A percentile compares a stretch with the other conserved stretches of the same genome.
phyloP scores from a whole-genome alignment of 805 yeast genomes.

The Nakazawaea wickerhamii region DNA sequence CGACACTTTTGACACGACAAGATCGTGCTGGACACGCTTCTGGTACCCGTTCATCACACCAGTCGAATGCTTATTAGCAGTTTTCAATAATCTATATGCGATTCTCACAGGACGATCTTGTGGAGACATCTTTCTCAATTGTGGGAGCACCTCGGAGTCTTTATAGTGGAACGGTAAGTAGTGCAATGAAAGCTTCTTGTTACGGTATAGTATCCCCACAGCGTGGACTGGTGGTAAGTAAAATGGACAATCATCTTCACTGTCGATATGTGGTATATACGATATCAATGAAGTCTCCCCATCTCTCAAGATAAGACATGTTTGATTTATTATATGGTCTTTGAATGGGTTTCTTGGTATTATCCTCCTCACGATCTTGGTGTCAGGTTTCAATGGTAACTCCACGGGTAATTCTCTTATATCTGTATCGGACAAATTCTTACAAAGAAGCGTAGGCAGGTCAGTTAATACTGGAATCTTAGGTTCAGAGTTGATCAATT shows the following conservation, averaged over 20 bases:
- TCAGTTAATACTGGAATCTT: conserved; percentile 26
- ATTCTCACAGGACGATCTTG: conserved; percentile 71
- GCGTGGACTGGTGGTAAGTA: conserved; percentile 84
- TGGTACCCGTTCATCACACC: conserved; percentile 84
- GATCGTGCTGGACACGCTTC: conserved; percentile 84
- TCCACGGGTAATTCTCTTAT: conserved; percentile 30
- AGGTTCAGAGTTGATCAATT: conserved; percentile 25
- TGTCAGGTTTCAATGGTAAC: conserved; percentile 28
- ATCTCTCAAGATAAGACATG: conserved; percentile 52
- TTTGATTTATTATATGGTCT: conserved; percentile 79
- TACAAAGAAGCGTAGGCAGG: conserved; percentile 17
- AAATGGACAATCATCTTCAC: conserved; percentile 65
- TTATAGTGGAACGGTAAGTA: conserved; percentile 54
- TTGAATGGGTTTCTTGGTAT: conserved; percentile 90
- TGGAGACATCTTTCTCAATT: conserved; percentile 31
- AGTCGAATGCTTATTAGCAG: conserved; percentile 75
- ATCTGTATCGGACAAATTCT: conserved; percentile 35
- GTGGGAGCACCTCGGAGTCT: conserved; percentile 20
- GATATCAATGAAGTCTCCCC: conserved; percentile 49
- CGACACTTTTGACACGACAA: conserved; percentile 72
- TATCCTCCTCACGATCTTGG: conserved; percentile 70
- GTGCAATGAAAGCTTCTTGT: conserved; percentile 55
- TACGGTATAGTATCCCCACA: conserved; percentile 60
- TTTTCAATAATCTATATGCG: conserved; percentile 71
- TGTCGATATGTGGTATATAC: conserved; percentile 70